These are phyloP conservation scores for Elsinoe ampelina DNA, from an alignment of 2,329 filamentous ascomycete species.

Conservation along the genomic window DNA sequence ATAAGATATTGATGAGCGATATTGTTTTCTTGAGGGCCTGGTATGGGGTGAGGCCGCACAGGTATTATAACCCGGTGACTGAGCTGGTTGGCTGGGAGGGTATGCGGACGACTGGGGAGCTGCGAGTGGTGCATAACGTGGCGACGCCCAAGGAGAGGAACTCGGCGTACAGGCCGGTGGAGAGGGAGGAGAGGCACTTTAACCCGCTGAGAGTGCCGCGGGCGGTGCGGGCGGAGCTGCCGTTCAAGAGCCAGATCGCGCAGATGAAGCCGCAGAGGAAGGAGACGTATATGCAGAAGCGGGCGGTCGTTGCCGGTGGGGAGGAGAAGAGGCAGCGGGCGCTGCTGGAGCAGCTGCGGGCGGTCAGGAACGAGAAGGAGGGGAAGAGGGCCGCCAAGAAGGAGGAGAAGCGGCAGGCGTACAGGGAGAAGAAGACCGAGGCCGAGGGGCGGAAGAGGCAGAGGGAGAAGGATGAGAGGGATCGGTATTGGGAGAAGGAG, in stretches of 20 bases:
- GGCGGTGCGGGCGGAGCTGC: conserved; percentile 71
- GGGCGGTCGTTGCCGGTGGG: conserved; percentile 68
- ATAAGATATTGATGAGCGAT: conserved; percentile 94
- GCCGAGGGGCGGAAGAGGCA: conserved; percentile 75
- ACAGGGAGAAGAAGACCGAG: conserved; percentile 74
- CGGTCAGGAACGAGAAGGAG: conserved; percentile 80
- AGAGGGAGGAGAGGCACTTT: conserved; percentile 42
- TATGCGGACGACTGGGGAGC: conserved; percentile 90
- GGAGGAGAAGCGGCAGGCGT: conserved; percentile 72
- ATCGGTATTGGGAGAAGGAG: conserved; percentile 88
- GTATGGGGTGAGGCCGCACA: conserved; percentile 90
- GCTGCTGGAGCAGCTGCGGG: conserved; percentile 86
- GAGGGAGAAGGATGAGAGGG: conserved; percentile 80
- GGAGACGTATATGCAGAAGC: conserved; percentile 87
- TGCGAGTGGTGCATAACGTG: conserved; percentile 67
- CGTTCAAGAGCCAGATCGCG: conserved; percentile 85
- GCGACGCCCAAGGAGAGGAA: conserved; percentile 73
- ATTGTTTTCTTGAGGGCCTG: conserved; percentile 94
- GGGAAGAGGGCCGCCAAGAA: conserved; percentile 77
- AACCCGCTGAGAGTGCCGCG: conserved; percentile 63
- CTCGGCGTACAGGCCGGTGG: conserved; percentile 66
- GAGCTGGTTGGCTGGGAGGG: conserved; percentile 81
- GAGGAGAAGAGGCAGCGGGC: conserved; percentile 86
- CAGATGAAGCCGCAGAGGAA: conserved; percentile 70
- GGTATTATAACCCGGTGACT: conserved; percentile 94